Base-by-base conservation (phyloP, 257 asterid species). In the Rubia yunnanensis region DNA sequence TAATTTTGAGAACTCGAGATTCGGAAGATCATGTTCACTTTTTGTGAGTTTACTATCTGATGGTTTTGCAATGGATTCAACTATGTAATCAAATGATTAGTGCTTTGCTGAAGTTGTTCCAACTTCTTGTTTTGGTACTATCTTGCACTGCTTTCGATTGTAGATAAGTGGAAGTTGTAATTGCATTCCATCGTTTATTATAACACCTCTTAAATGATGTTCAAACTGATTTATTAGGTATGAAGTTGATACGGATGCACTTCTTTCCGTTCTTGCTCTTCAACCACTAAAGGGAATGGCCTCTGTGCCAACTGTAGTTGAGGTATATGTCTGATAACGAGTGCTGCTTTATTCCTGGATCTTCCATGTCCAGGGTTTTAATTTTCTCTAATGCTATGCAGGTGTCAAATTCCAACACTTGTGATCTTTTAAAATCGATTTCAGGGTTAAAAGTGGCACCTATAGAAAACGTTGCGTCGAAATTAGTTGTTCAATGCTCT, bases 401-500 rank as follows among this genome's bases (percentile, higher is more conserved):
- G 97, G 97, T 92, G 67, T 84, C 99, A 36, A 89, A 89, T 79
- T 77, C 96, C 76, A 89, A 76, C 69, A 85, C 99, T 39, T 79
- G 95, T 26, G 92, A 92, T 68, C 96, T 92, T 69, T 72, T 92
- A 63, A 89, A 82, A 77, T 87, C 97, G 57, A 85, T 92, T 62
- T 83, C 96, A 38, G 99, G 99, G 63, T 77, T 92, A 82, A 88
- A 82, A 78, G 95, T 92, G 67, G 87, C 83, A 70, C 97, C 99
- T 18, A 94, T 92, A 68, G 90, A 87, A 71, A 87, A 89, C 74
- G 96, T 86, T 62, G 73, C 95, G 27, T 88, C 99, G 74, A 92
- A 92, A 80, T 84, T 92, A 79, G 86, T 92, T 73, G 99, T 89
- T 70, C 99, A 92, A 82, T 92, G 99, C 76, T 92, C 99, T 73